Evolutionary conservation across 225 moss, liverwort and hornwort genomes (phyloP), one percentile per base, ranked within the genome.

Genomic region (Rhytidiadelphus loreus): DNA sequence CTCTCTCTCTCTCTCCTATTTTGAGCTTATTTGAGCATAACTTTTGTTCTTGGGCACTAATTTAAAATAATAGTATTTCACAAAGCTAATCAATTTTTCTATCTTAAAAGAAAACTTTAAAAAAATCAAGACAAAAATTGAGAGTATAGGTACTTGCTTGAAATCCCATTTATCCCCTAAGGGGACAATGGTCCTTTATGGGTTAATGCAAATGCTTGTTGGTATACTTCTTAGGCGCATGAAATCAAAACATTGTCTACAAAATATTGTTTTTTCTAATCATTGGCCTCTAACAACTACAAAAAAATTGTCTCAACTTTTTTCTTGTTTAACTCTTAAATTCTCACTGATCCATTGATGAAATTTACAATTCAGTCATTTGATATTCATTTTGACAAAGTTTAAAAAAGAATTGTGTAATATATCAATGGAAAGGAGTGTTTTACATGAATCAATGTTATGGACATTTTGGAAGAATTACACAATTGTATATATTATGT

Each of bases 271-370:
- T 9, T 35, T 65, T 65, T 65, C 4, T 2, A 22, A 68, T 68
- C 22, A 39, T 68, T 39, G 7, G 39, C 68, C 4, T 39, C 7
- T 23, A 23, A 24, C 7, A 69, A 69, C 24, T 69, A 24, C 8
- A 39, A 69, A 39, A 9, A 39, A 13, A 8, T 1, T 1, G 0
- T 39, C 14, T 69, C 4, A 5, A 0, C 9, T 7, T n/a, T n/a
- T 22, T 68, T 23, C 5, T 65, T n/a, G 10, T 20, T 68, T 7
- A n/a, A 12, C 7, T 68, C 4, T 2, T n/a, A 22, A 22, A 33
- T n/a, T n/a, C 22, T n/a, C 68, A 23, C n/a, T 4, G 22, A n/a
- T n/a, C 4, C 12, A 22, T 12, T n/a, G n/a, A 10, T 18, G 19
- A 13, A n/a, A 68, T 23, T 68, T 22, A 22, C 7, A 7, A 68